Evolutionary conservation across 2,329 filamentous ascomycete genomes (phyloP).

Genomic region (Hypocrella siamensis): DNA sequence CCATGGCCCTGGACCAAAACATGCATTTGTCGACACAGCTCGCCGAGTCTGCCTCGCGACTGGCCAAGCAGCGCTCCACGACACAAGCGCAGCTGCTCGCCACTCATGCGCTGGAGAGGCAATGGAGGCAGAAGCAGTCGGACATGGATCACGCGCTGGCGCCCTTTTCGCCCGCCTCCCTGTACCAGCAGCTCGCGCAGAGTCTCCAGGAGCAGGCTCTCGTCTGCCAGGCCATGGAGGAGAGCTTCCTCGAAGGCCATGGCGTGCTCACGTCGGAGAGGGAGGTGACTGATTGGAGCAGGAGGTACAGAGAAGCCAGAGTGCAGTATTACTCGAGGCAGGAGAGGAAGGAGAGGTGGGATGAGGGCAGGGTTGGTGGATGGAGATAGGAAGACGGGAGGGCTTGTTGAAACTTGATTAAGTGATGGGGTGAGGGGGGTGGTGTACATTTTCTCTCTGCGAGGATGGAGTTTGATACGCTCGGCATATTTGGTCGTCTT

Average conservation of each 20-base stretch:
- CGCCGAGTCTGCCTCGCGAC: conserved; percentile 39
- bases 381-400: conserved; percentile 49
- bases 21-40: conserved; percentile 51
- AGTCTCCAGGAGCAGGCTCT: conserved; percentile 69
- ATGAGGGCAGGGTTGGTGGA: conserved; percentile 85
- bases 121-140: conserved; percentile 76
- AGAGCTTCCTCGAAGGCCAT: conserved; percentile 68
- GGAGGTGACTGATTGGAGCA: conserved; percentile 74
- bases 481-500: no score
- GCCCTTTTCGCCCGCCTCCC: conserved; percentile 70
- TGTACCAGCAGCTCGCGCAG: conserved; percentile 69
- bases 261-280: conserved; percentile 48
- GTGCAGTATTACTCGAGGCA: conserved; percentile 64
- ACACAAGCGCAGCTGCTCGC: conserved; percentile 72
- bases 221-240: conserved; percentile 70
- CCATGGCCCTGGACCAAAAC: conserved; percentile 54
- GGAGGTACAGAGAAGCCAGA: conserved; percentile 64
- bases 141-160: conserved; percentile 77
- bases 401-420: not conserved
- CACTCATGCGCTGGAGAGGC: conserved; percentile 75
- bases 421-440: not conserved
- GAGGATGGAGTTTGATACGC: no score
- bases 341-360: conserved; percentile 87
- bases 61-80: conserved; percentile 46
- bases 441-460: not conserved